Evolutionary conservation across 78 protist genomes (phyloP), one percentile per base, ranked within the genome.

Genomic region (Blattamonas nauphoetae): DNA sequence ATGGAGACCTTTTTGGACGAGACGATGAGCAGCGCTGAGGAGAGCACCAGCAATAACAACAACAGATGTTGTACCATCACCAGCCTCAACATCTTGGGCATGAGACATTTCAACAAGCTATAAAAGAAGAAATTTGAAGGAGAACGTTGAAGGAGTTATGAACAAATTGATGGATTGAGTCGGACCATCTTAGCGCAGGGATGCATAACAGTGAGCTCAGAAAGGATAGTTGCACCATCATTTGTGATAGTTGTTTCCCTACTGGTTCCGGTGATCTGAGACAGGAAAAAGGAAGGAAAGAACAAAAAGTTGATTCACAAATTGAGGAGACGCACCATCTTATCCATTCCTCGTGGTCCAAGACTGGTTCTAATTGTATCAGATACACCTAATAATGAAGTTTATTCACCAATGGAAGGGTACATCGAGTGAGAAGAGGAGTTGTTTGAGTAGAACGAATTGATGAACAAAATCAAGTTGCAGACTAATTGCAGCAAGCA

Each of bases 11-110:
- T 45, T 0, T 45, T 2, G 45, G 0, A 43, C 46, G 71, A 84
- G 35, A 41, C 86, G 46, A 79, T 44, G 36, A 71, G 88, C 89
- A 0, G 92, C 90, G 38, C 82, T 83, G 21, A 98, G 91, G 43
- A 98, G 84, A 34, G 97, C 81, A 3, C 99, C 99, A 29, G 96
- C 93, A 35, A 98, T 81, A 21, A 98, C 98, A 29, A 95, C 97
- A 0, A 98, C 99, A n/a, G 97, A 90, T 33, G 99, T 98, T 0
- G 99, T 98, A 44, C 99, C 99, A 85, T 98, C 99, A 1, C 99
- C 99, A 0, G 99, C 99, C 92, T 98, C 99, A 55, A 97, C 90
- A 79, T 98, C 99, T 91, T 98, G 99, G 1, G 99, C 96, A 79
- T 92, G 86, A 42, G 98, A 93, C 42, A 98, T 86, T 85, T 98